Evolutionary conservation across 2,329 filamentous ascomycete species (phyloP), one percentile per base, ranked within the genome.

Genomic region (Fonsecaea pedrosoi): DNA sequence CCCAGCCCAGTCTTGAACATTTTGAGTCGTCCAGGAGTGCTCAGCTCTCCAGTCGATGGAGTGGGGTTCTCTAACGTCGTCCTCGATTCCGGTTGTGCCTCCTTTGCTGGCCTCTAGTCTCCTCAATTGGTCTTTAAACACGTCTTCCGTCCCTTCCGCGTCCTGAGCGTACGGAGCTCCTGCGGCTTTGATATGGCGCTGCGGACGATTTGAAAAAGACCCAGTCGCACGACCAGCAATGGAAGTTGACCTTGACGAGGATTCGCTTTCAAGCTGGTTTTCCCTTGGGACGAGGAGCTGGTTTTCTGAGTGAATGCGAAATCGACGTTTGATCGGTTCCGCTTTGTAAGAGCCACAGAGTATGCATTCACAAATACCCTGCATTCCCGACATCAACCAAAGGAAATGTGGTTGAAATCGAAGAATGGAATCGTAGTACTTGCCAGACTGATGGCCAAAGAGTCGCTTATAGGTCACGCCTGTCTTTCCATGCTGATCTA

Each of bases 1-100:
- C 21, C 65, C 69, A 34, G 55, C n/a, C 38, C 69, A 63, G 15
- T 67, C 56, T 4, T 61, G 59, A 50, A 34, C 35, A 35, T 38
- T 32, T 25, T 37, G 48, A 9, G 59, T 48, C 18, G 48, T 9
- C 48, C 62, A 63, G 8, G 67, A 66, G 54, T 71, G 78, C 53
- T 86, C 83, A 0, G 83, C 80, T 42, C 82, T 77, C 86, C 86
- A 89, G 69, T 89, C 86, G 68, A 86, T 80, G 30, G 84, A 87
- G 15, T 81, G 71, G 0, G 75, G 75, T 65, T 89, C 85, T 8
- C 74, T 70, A 34, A 89, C 82, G 0, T 74, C 63, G 60, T 82
- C 77, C 54, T 85, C 81, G 0, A 86, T 59, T 0, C 64, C 72
- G 0, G 76, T 75, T 3, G 78, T 74, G 18, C 62, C 61, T 35